phyloP scores from a whole-genome alignment of 2,329 filamentous ascomycete species.

The Aschersonia sp. region DNA sequence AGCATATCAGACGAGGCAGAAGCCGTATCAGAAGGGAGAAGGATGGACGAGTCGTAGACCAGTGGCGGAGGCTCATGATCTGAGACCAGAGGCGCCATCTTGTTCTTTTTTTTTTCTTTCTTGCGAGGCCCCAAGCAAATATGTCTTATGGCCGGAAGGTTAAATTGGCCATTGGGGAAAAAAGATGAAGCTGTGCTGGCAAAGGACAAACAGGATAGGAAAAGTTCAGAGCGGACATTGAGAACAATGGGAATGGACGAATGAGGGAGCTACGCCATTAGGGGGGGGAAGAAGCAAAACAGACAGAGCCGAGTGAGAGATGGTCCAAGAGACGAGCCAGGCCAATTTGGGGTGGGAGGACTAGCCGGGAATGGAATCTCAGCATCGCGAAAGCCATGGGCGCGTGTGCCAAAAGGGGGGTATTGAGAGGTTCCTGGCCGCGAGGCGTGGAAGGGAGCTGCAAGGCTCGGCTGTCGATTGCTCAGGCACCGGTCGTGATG shows the following conservation, averaged over 20 bases:
- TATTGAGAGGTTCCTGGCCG: conserved; percentile 4
- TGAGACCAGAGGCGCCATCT: conserved; percentile 11
- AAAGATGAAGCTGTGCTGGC: conserved; percentile 3
- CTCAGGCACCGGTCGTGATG: background rate
- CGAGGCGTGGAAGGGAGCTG: background rate
- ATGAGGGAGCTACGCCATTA: background rate
- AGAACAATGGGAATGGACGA: background rate
- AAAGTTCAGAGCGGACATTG: conserved; percentile 2
- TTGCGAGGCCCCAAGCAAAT: conserved; percentile 5
- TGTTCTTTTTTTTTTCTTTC: background rate
- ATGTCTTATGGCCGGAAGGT: conserved; percentile 7
- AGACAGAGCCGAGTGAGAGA: background rate
- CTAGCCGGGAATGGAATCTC: background rate
- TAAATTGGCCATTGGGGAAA: conserved; percentile 7
- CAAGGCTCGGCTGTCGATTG: background rate
- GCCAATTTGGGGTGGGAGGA: background rate
- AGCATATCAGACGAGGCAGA: conserved; percentile 22
- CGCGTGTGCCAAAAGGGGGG: conserved; percentile 1
- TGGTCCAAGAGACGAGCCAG: background rate
- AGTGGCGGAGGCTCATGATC: conserved; percentile 1
- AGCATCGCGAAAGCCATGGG: background rate
- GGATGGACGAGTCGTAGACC: conserved; percentile 3
- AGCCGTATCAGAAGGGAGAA: conserved; percentile 19
- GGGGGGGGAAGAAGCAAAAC: too few relatives aligned
- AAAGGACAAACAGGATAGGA: conserved; percentile 2